These are phyloP conservation scores for Crithidia fasciculata DNA, from an alignment of 208 protist genomes.

Conservation along the genomic window DNA sequence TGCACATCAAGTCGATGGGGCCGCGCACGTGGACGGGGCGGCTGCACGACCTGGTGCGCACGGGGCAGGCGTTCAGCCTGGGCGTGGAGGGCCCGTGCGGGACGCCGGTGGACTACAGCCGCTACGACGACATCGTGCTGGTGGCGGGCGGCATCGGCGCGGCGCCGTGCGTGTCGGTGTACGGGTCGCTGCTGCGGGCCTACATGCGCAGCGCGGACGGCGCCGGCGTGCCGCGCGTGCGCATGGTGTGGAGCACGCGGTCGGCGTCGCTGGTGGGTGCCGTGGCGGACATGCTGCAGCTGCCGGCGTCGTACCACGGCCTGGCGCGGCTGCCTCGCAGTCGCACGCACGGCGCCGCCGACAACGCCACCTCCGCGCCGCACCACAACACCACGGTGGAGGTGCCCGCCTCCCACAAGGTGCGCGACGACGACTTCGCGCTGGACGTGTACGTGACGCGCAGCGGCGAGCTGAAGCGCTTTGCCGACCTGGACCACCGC, in stretches of 20 bases:
- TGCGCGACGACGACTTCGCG: background rate
- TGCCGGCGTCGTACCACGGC: conserved; percentile 17
- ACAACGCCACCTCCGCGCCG: no score
- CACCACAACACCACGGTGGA: background rate
- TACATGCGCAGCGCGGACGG: background rate
- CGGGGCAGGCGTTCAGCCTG: conserved; percentile 33
- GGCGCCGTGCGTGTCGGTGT: conserved; percentile 50
- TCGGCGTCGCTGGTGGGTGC: conserved; percentile 16
- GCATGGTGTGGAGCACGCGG: conserved; percentile 26
- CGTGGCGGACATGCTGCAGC: conserved; percentile 22
- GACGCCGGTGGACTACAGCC: conserved; percentile 35
- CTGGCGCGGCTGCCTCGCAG: background rate
- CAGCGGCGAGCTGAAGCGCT: background rate
- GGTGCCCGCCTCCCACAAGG: background rate
- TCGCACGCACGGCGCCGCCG: no score
- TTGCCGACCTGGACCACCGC: background rate
- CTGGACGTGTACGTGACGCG: background rate
- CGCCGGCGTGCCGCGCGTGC: conserved; percentile 10
- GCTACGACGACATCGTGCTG: conserved; percentile 44
- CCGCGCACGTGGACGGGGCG: conserved; percentile 47
- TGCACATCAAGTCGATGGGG: conserved; percentile 67
- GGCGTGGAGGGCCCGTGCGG: conserved; percentile 58
- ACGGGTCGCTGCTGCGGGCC: conserved; percentile 30
- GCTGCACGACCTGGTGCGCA: conserved; percentile 33
- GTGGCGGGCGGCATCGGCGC: conserved; percentile 58